A percentile compares a stretch with the other conserved stretches of the same genome.
Evolutionary conservation across 2,329 filamentous ascomycete species (phyloP).

Genomic region (Graphilbum ipis-grandicollis): DNA sequence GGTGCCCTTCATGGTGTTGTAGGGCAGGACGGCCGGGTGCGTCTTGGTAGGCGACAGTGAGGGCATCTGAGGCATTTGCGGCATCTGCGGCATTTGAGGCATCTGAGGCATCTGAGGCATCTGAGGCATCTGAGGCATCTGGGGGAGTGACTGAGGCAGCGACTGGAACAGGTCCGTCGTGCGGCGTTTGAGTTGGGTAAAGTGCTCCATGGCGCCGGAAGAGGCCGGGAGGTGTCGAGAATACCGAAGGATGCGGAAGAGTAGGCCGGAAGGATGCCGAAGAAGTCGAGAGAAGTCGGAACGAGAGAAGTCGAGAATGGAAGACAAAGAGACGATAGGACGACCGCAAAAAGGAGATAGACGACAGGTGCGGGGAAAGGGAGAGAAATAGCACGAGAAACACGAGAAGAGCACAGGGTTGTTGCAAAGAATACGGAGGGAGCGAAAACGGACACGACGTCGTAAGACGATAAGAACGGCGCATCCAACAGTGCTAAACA

Average conservation of each 20-base stretch:
- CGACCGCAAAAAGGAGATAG: not conserved
- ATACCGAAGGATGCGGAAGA: too few relatives aligned
- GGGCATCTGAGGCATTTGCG: not conserved
- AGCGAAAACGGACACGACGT: too few relatives aligned
- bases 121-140: not conserved
- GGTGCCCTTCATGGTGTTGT: slow-evolving; percentile 30
- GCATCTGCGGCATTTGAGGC: slow-evolving; percentile 15
- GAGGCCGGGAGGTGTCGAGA: not conserved
- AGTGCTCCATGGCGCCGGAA: slow-evolving; percentile 27
- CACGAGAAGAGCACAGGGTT: too few relatives aligned
- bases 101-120: not conserved
- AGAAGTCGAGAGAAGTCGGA: not conserved
- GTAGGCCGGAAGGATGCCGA: not conserved
- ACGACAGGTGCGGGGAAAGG: not conserved
- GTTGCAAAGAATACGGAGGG: too few relatives aligned
- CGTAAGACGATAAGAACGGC: too few relatives aligned
- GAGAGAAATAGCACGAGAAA: not conserved
- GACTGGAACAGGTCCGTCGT: slow-evolving; percentile 34
- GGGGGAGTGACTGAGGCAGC: slow-evolving; percentile 23
- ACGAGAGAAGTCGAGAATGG: not conserved
- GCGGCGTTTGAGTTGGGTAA: slow-evolving; percentile 34
- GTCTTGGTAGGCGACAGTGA: slow-evolving; percentile 15
- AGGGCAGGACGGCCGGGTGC: not conserved
- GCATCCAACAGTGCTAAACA: too few relatives aligned
- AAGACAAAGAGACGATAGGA: not conserved